Percentiles rank a stretch among this genome's conserved stretches.
These are phyloP conservation scores for Avicennia marina DNA, from an alignment of 257 asterid species.

Conservation along the genomic window DNA sequence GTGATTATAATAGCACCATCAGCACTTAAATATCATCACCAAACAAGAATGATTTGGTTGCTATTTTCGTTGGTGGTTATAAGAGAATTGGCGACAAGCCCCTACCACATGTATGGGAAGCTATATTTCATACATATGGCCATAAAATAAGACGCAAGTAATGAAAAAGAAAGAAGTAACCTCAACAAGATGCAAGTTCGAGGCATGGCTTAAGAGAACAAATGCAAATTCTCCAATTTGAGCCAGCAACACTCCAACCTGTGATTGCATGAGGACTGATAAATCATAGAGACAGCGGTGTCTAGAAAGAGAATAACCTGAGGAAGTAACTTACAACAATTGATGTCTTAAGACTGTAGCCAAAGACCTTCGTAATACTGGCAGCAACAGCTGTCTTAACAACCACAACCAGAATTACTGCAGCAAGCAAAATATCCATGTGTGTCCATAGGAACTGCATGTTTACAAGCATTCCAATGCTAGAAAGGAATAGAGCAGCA, in stretches of 20 bases:
- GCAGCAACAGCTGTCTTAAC: slow-evolving; percentile 82
- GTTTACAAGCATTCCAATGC: slow-evolving; percentile 94
- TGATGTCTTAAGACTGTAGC: slow-evolving; percentile 73
- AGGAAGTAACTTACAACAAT: slow-evolving; percentile 48
- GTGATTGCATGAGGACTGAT: slow-evolving; percentile 15
- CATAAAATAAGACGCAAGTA: too few relatives aligned
- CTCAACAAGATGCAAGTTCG: slow-evolving; percentile 80
- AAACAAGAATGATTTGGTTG: too few relatives aligned
- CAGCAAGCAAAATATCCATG: slow-evolving; percentile 90
- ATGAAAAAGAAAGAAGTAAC: slow-evolving; percentile 35
- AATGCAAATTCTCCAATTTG: slow-evolving; percentile 98
- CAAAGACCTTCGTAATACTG: slow-evolving; percentile 61
- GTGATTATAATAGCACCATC: too few relatives aligned
- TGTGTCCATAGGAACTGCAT: slow-evolving; percentile 96
- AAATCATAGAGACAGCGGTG: slow-evolving; percentile 5
- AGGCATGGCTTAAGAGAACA: slow-evolving; percentile 91
- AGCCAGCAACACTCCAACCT: slow-evolving; percentile 90
- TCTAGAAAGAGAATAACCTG: slow-evolving; percentile 2
- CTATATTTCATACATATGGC: too few relatives aligned
- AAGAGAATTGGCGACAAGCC: too few relatives aligned
- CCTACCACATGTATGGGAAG: too few relatives aligned
- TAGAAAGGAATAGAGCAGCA: slow-evolving; percentile 94
- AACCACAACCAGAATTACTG: slow-evolving; percentile 80
- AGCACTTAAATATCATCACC: too few relatives aligned
- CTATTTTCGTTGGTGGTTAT: too few relatives aligned